phyloP scores from a whole-genome alignment of 2,329 filamentous ascomycete genomes.

The Elsinoe fawcettii region DNA sequence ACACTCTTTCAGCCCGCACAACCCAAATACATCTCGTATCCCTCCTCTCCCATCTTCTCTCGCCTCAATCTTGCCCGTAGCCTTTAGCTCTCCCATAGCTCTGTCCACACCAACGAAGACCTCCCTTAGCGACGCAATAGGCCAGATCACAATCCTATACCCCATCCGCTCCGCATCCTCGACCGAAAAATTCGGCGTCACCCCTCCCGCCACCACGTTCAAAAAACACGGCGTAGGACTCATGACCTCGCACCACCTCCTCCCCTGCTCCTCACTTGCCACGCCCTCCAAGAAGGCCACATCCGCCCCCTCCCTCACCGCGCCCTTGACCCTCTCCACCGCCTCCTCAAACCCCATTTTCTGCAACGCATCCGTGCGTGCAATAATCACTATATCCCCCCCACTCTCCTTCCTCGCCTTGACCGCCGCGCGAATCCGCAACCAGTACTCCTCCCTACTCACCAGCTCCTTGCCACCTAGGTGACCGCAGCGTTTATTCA shows the following conservation, averaged over 20 bases:
- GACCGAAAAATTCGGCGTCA: constrained; percentile 47
- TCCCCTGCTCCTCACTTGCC: constrained; percentile 43
- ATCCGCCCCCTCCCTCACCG: constrained; percentile 49
- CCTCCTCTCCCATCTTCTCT: constrained; percentile 27
- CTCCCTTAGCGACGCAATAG: constrained; percentile 43
- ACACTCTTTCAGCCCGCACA: constrained; percentile 45
- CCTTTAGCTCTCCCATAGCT: constrained; percentile 27
- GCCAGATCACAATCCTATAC: constrained; percentile 53
- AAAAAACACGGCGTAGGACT: constrained; percentile 45
- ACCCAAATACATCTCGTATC: constrained; percentile 44
- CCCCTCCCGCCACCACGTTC: constrained; percentile 52
- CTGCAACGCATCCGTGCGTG: constrained; percentile 55
- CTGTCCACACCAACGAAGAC: constrained; percentile 29
- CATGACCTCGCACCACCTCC: constrained; percentile 40
- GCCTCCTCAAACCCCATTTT: constrained; percentile 51
- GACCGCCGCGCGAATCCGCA: constrained; percentile 51
- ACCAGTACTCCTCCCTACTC: constrained; percentile 40
- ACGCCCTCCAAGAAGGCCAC: constrained; percentile 55
- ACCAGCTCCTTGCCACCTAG: constrained; percentile 56
- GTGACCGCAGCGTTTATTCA: constrained; percentile 59
- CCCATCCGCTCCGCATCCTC: constrained; percentile 49
- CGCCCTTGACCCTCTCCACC: constrained; percentile 43
- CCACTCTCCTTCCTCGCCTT: constrained; percentile 42
- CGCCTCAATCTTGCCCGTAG: constrained; percentile 34
- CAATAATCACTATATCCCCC: constrained; percentile 57